Evolutionary conservation across 192 early-diverging fungal species (phyloP), one percentile per base, ranked within the genome.

Genomic region (Backusella sp.): DNA sequence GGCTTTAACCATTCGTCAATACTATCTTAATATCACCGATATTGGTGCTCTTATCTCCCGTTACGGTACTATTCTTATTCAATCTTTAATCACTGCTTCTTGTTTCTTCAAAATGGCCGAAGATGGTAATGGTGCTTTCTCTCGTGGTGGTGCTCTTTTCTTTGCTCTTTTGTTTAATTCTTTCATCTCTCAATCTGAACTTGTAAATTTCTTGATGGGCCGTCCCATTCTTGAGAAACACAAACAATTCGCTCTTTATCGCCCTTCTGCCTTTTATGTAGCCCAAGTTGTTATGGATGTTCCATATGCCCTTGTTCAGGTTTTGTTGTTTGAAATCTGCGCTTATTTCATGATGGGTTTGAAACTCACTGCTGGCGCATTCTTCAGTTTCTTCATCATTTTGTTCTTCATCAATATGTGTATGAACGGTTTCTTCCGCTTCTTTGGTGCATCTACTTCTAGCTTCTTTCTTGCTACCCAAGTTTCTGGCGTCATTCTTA

Each of bases 151-250:
- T 78, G 88, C 89, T 17, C 80, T 96, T 30, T 96, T 94, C 73
- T 91, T 86, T 81, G 84, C 83, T 75, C 78, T 85, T 75, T 69
- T 86, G 15, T 89, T 82, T 77, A 86, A 84, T 69, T 76, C 86
- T 3, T 72, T 87, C 52, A 86, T 90, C 21, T 90, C 91, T 23
- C 86, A 94, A 68, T 84, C 91, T 17, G 89, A 92, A 72, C 81
- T 94, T 36, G 90, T 93, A 65, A 84, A 86, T 73, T 87, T 90
- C 68, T 85, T 96, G 76, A 84, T 86, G 39, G 92, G 92, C 34
- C 91, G 93, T 52, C 85, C 89, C 21, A 88, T 94, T 52, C 79
- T 92, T 36, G 88, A 92, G 82, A 96, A 96, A 77, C 94, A 96
- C 81, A 92, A 91, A 70, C 83, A 86, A 6, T 92, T 90, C 77